Evolutionary conservation across 2,329 filamentous ascomycete genomes (phyloP).

Genomic region (Acrocalymma vagum): DNA sequence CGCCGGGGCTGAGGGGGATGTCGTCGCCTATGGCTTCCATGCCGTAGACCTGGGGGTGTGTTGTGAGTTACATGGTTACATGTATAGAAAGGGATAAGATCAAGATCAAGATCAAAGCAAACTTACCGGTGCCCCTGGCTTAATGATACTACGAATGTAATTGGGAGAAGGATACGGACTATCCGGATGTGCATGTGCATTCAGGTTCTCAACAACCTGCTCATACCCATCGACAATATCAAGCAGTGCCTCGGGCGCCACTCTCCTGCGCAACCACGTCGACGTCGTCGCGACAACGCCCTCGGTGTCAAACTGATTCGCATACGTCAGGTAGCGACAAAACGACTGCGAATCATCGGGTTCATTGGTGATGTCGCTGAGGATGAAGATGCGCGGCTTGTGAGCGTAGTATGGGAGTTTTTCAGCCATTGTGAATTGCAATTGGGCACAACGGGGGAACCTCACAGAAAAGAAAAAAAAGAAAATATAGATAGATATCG

Average conservation of each 20-base stretch:
- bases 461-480: too few species aligned
- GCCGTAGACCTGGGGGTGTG: slow-evolving; percentile 41
- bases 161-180: slow-evolving; percentile 39
- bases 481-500: too few species aligned
- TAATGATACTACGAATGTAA: slow-evolving; percentile 31
- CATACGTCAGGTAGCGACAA: slow-evolving; percentile 47
- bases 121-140: slow-evolving; percentile 40
- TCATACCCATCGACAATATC: slow-evolving; percentile 46
- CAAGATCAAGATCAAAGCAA: not conserved
- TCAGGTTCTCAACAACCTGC: slow-evolving; percentile 54
- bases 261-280: slow-evolving; percentile 49
- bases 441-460: too few species aligned
- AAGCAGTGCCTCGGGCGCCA: slow-evolving; percentile 44
- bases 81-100: not conserved
- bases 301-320: slow-evolving; percentile 49
- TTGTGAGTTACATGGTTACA: slow-evolving; percentile 3
- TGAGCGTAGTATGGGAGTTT: slow-evolving; percentile 35
- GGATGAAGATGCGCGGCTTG: slow-evolving; percentile 51
- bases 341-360: slow-evolving; percentile 50
- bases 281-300: slow-evolving; percentile 51
- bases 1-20: slow-evolving; percentile 52
- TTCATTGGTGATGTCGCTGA: slow-evolving; percentile 51
- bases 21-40: slow-evolving; percentile 45
- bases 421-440: too few species aligned
- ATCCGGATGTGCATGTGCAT: slow-evolving; percentile 54